Base-by-base conservation (phyloP, 2,329 filamentous ascomycete species). In the Biscogniauxia marginata region DNA sequence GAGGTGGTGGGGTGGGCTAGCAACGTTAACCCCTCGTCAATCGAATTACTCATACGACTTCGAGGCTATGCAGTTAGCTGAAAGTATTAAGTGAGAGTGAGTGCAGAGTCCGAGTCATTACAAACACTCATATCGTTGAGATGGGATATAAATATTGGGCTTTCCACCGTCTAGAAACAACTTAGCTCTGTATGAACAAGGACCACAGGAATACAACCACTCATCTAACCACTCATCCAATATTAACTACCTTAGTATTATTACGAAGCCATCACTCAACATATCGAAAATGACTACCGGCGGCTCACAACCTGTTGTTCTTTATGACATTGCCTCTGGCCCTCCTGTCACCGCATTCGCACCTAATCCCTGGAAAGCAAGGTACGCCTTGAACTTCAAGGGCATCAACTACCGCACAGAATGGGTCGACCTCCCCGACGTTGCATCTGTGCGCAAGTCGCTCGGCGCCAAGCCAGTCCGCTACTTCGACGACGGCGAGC, bases 381-480 rank as follows among this genome's bases (percentile, higher is more conserved):
- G 70, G 56, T 65, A 62, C 23, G 76, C 75, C 0, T 70, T 78
- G 53, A 77, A 78, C 62, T 77, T 77, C 70, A 77, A 77, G 57
- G 53, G 55, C 7, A 54, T 71, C 7, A 55, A 65, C 0, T 74
- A 74, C 63, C 52, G 57, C 7, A 78, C 74, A 0, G 43, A 60
- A 49, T 87, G 82, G 80, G 74, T 84, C 0, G 65, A 76, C 6
- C 65, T 87, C 5, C 77, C 78, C 4, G 77, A 85, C 59, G 77
- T 88, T 24, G 25, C 70, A 39, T 67, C 73, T 23, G 74, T 80
- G 5, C 84, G 84, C 50, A 69, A 69, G 13, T 52, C 63, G 5
- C 76, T 86, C 20, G 64, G 73, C 1, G 70, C 80, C 0, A 75
- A 78, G 0, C 70, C 84, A 1, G 75, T 74, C 19, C 83, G 85